phyloP scores from a whole-genome alignment of 2,329 filamentous ascomycete genomes.

The Aspergillus hortae region DNA sequence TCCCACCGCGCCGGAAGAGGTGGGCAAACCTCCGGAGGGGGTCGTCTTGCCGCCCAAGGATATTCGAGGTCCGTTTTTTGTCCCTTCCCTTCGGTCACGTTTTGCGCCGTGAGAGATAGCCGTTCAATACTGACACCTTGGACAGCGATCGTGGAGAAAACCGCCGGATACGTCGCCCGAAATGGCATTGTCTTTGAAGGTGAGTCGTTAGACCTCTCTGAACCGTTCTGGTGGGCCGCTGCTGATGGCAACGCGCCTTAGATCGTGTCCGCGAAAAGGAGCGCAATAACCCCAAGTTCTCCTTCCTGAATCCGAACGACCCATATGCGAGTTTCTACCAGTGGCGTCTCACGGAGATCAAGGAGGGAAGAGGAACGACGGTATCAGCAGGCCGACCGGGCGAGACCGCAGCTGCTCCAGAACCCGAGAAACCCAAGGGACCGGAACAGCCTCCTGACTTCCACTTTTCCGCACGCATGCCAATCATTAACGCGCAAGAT shows the following conservation, averaged over 20 bases:
- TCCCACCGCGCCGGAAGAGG: slow-evolving; percentile 49
- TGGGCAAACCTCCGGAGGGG: slow-evolving; percentile 74
- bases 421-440: slow-evolving; percentile 68
- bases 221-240: no score
- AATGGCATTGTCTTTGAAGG: slow-evolving; percentile 66
- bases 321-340: slow-evolving; percentile 84
- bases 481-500: slow-evolving; percentile 93
- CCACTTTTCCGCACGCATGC: slow-evolving; percentile 93
- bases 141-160: slow-evolving; percentile 78
- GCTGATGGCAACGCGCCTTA: slow-evolving; percentile 11
- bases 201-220: slow-evolving; percentile 20
- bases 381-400: slow-evolving; percentile 71
- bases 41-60: slow-evolving; percentile 82
- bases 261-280: slow-evolving; percentile 84
- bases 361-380: slow-evolving; percentile 74
- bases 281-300: slow-evolving; percentile 81
- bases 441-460: slow-evolving; percentile 84
- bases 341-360: slow-evolving; percentile 87
- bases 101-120: neutral
- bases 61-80: slow-evolving; percentile 58
- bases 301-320: slow-evolving; percentile 76
- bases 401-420: slow-evolving; percentile 54
- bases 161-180: slow-evolving; percentile 81
- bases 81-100: neutral
- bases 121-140: slow-evolving; percentile 21